Evolutionary conservation across 1,284 basidiomycete species (phyloP), one percentile per base, ranked within the genome.

Genomic region (Lignosus rhinocerotis): DNA sequence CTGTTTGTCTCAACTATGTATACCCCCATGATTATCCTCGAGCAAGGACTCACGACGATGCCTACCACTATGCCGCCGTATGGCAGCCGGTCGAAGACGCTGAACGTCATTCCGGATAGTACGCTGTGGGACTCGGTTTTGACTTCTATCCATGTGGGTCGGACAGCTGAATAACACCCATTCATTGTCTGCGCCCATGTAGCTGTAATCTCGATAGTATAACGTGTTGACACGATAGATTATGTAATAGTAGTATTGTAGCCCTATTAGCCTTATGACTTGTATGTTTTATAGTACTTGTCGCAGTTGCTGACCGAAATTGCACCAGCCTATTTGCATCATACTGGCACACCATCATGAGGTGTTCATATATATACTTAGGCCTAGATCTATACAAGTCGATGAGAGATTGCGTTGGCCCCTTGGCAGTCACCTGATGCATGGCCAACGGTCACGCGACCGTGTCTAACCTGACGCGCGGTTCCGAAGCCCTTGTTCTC

Each of bases 1-100:
- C 58, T 81, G 11, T 80, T 80, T 62, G 70, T 80, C 10, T 80
- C 79, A 14, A 76, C 78, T 7, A 68, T 67, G 11, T 78, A 76
- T 59, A 76, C 76, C 3, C 77, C 77, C 2, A 72, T 80, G 66
- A 71, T 69, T 33, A 68, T 75, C 32, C 67, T 80, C 58, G 78
- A 80, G 61, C 78, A 80, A 59, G 70, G 69, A 3, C 53, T 62
- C 31, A 25, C 60, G 1, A 17, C 58, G 38, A 31, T 52, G 9
- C 9, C 53, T 16, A 14, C 36, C 52, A 34, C 36, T 42, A 6
- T 63, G 38, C 41, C 57, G 25, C 17, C 17, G 17, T 32, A 21
- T 31, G 21, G 32, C 19, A 33, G 41, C 17, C 19, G 33, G 16
- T 48, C 36, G 11, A 43, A 44, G 51, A 25, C 25, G 16, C 19